Base-by-base conservation (phyloP, 768 basidiomycete species). In the Suillus americanus region DNA sequence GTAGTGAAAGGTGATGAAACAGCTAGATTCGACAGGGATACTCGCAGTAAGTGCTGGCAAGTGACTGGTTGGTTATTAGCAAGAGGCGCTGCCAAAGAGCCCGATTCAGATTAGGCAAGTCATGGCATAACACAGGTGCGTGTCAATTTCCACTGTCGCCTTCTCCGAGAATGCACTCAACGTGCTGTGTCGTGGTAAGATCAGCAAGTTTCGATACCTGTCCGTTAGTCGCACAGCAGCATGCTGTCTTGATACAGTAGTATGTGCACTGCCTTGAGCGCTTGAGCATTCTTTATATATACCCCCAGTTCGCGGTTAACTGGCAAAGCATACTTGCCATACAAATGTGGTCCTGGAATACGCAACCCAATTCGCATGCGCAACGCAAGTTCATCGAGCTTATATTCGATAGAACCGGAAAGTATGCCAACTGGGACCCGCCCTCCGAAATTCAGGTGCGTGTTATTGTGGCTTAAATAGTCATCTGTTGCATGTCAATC, bases 381-480 rank as follows among this genome's bases (percentile, higher is more conserved):
- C 71, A 72, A 1, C 70, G 73, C 38, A 74, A 73, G 60, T 73
- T 68, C 63, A 66, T 72, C 50, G 73, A 74, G 35, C 68, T 74
- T 45, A 70, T 74, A 43, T 64, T 30, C n/a, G 41, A 23, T 14
- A 55, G 43, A 20, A 69, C 72, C n/a, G 69, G 69, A 18, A 74
- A 74, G 60, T 73, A 69, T 67, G 72, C 72, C n/a, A 73, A 66
- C 60, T 74, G 73, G 73, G 69, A 74, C 46, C 73, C 73, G 1
- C 69, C 72, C 10, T 67, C 63, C 23, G 64, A 64, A 62, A 73
- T 73, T 50, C 64, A 65, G 64, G 71, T 70, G 28, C 28, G 41
- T 40, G 14, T 12, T 43, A 43, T 25, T n/a, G 6, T 33, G 9
- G 5, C 5, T 59, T 30, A 33, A 13, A 50, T 50, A n/a, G 0